Base-by-base conservation (phyloP, 257 asterid species). In the Jacaranda mimosifolia region DNA sequence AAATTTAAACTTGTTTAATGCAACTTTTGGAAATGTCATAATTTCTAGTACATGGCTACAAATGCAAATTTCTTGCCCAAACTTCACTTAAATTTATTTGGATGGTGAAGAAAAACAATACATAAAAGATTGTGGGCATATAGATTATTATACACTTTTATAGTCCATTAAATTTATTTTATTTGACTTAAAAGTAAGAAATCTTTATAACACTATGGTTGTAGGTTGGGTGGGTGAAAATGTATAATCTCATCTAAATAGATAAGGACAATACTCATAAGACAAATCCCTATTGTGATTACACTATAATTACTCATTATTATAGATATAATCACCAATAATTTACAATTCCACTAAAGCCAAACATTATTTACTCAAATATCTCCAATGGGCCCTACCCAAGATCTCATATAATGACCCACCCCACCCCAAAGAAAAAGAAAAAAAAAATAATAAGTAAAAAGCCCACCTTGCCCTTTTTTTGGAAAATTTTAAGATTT, bases 211-310 rank as follows among this genome's bases (percentile, higher is more conserved):
- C 32, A 68, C 3, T 64, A 39, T 7, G 40, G 49, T 35, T 46
- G 45, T 26, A 21, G 60, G 60, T 52, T 26, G 12, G 60, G 60
- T 52, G 14, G 48, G 46, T 69, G 32, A 52, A 51, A 13, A 52
- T 15, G 59, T 32, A 17, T 55, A 57, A 46, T 26, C 67, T 63
- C 51, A 70, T 63, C 60, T 64, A 48, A 21, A 42, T 52, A 62
- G 65, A 59, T 63, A 52, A 59, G 21, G 73, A 53, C 63, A 42
- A 45, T 48, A 56, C 68, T 73, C 19, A 56, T 36, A 56, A 4
- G 4, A 79, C 63, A 56, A 79, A 48, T 78, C 74, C 68, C 52
- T 72, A 26, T 70, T 21, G 18, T 53, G 71, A 78, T 71, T 64
- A 51, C 45, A 19, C 58, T 62, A 67, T 71, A 52, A 52, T 43